Evolutionary conservation across 2,329 filamentous ascomycete species (phyloP).

Genomic region (Penicillium griseofulvum): DNA sequence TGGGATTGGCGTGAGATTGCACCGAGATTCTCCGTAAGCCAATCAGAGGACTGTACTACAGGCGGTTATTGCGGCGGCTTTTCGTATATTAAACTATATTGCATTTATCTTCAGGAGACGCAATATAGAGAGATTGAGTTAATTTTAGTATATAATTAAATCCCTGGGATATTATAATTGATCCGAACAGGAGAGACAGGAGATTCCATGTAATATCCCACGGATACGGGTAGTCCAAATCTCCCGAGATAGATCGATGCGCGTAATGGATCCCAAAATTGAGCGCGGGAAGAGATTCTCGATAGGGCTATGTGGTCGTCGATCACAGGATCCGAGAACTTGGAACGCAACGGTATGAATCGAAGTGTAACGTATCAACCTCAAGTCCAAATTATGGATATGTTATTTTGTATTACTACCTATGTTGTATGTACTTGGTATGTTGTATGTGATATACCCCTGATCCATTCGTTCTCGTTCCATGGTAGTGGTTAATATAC

Average conservation of each 20-base stretch:
- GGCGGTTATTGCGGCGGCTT: neutral
- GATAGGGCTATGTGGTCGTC: constrained; percentile 13
- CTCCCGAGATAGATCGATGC: neutral
- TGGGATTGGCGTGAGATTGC: constrained; percentile 1
- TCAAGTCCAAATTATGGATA: too few species aligned
- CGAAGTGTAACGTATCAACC: neutral
- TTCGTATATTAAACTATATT: neutral
- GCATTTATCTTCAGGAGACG: neutral
- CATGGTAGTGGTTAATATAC: neutral
- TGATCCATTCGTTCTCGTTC: neutral
- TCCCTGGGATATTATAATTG: neutral
- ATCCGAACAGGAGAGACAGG: neutral
- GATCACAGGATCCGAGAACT: constrained; percentile 17
- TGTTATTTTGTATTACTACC: too few species aligned
- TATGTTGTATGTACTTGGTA: too few species aligned
- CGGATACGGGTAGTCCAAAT: neutral
- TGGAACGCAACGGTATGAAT: constrained; percentile 20
- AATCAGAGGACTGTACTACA: constrained; percentile 7
- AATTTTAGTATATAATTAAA: neutral
- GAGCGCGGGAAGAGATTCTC: constrained; percentile 6
- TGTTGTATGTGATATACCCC: neutral
- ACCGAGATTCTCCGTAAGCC: constrained; percentile 26
- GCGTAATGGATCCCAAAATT: constrained; percentile 3
- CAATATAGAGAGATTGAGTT: neutral
- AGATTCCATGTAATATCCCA: neutral